phyloP scores from a whole-genome alignment of 306 rosid genomes.

The Dalbergia oliveri region DNA sequence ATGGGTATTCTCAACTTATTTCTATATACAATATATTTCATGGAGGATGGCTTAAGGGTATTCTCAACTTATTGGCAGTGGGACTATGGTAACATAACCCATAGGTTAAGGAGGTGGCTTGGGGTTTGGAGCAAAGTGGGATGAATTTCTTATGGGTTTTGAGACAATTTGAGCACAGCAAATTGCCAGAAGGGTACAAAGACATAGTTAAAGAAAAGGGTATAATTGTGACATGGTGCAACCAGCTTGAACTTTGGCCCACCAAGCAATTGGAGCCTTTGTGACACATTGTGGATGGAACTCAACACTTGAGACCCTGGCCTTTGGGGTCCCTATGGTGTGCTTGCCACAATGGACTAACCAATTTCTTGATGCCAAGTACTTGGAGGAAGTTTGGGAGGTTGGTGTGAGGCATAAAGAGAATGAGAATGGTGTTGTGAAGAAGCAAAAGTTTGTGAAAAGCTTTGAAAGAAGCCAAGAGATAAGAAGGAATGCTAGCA shows the following conservation, averaged over 20 bases:
- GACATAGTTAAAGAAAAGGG: slow-evolving; percentile 52
- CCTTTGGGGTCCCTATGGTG: slow-evolving; percentile 73
- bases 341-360: slow-evolving; percentile 76
- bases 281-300: slow-evolving; percentile 81
- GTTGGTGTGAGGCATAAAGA: slow-evolving; percentile 70
- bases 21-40: too few species aligned
- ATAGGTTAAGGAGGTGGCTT: slow-evolving; percentile 52
- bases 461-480: slow-evolving; percentile 56
- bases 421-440: slow-evolving; percentile 61
- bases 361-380: slow-evolving; percentile 70
- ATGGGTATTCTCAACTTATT: too few species aligned
- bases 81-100: too few species aligned
- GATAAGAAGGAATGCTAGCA: slow-evolving; percentile 51
- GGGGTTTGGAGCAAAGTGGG: slow-evolving; percentile 54
- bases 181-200: slow-evolving; percentile 50
- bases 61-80: too few species aligned
- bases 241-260: slow-evolving; percentile 67
- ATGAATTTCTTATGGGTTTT: slow-evolving; percentile 57
- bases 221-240: slow-evolving; percentile 61
- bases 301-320: slow-evolving; percentile 70
- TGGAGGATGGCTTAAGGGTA: too few species aligned
- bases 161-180: slow-evolving; percentile 53
- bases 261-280: slow-evolving; percentile 65
- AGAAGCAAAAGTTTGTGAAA: slow-evolving; percentile 53
- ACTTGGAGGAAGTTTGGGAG: slow-evolving; percentile 66